Evolutionary conservation across 176 grass and related monocot species (phyloP).

Genomic region (Oryza brachyantha): DNA sequence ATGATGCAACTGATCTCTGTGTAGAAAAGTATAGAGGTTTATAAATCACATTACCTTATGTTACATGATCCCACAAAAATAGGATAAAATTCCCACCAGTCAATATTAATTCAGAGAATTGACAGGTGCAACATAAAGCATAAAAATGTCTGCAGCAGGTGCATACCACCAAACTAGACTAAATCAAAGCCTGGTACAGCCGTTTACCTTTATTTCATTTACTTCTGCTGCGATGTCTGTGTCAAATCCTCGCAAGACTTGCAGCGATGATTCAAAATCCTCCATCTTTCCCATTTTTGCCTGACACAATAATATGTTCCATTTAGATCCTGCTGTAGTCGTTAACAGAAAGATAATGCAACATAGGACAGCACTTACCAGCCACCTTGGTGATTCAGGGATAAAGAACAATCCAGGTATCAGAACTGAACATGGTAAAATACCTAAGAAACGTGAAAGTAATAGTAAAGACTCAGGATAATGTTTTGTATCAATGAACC

Average conservation of each 20-base stretch:
- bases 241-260: slow-evolving; percentile 97
- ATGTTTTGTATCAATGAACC: not conserved
- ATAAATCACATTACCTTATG: not conserved
- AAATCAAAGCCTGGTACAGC: not conserved
- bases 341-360: not conserved
- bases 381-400: slow-evolving; percentile 94
- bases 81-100: not conserved
- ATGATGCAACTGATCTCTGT: slow-evolving; percentile 84
- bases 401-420: slow-evolving; percentile 96
- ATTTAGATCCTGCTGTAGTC: slow-evolving; percentile 13
- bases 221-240: slow-evolving; percentile 85
- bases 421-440: slow-evolving; percentile 77
- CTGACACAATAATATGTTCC: slow-evolving; percentile 36
- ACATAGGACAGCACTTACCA: slow-evolving; percentile 63
- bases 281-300: slow-evolving; percentile 97
- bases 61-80: not conserved
- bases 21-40: slow-evolving; percentile 22
- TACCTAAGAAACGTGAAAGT: slow-evolving; percentile 47
- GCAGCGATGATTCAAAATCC: slow-evolving; percentile 90
- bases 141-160: not conserved
- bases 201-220: slow-evolving; percentile 89
- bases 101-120: not conserved
- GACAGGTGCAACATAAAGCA: slow-evolving; percentile 15
- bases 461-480: slow-evolving; percentile 15
- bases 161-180: not conserved